A percentile compares a stretch with the other conserved stretches of the same genome.
phyloP scores from a whole-genome alignment of 306 rosid genomes.

The Purshia tridentata region DNA sequence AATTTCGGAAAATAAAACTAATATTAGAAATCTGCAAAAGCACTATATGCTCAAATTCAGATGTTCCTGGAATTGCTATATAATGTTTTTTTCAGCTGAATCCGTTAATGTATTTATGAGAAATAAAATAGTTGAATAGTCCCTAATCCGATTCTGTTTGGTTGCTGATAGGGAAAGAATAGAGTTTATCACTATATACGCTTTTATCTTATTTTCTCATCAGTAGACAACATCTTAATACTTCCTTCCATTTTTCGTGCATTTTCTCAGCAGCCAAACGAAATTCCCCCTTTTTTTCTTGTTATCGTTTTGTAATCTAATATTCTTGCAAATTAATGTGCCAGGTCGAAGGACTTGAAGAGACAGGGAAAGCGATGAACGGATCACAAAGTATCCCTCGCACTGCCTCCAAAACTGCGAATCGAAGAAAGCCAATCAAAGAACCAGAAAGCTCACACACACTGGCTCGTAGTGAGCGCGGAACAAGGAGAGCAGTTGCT shows the following conservation, averaged over 20 bases:
- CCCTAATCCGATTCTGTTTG: too few relatives aligned
- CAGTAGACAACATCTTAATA: too few relatives aligned
- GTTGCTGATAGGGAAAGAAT: neutral
- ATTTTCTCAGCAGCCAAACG: neutral
- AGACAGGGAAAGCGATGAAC: slow-evolving; percentile 23
- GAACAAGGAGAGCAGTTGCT: slow-evolving; percentile 13
- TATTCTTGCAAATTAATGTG: slow-evolving; percentile 1
- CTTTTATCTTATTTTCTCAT: neutral
- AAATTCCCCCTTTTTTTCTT: neutral
- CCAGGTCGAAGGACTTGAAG: slow-evolving; percentile 88
- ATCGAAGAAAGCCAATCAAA: slow-evolving; percentile 40
- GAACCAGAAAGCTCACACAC: slow-evolving; percentile 36
- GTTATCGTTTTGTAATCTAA: neutral
- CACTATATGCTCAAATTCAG: slow-evolving; percentile 1
- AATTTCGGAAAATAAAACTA: neutral
- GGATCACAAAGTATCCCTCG: slow-evolving; percentile 39
- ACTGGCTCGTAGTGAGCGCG: slow-evolving; percentile 33
- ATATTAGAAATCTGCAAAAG: neutral
- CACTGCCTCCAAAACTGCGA: slow-evolving; percentile 46
- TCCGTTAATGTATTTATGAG: neutral
- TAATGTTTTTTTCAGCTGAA: neutral
- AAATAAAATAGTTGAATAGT: neutral
- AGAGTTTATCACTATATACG: neutral
- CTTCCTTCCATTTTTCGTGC: neutral
- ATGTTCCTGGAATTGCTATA: neutral